Base-by-base conservation (phyloP, 768 basidiomycete species). In the Panellus pusillus region DNA sequence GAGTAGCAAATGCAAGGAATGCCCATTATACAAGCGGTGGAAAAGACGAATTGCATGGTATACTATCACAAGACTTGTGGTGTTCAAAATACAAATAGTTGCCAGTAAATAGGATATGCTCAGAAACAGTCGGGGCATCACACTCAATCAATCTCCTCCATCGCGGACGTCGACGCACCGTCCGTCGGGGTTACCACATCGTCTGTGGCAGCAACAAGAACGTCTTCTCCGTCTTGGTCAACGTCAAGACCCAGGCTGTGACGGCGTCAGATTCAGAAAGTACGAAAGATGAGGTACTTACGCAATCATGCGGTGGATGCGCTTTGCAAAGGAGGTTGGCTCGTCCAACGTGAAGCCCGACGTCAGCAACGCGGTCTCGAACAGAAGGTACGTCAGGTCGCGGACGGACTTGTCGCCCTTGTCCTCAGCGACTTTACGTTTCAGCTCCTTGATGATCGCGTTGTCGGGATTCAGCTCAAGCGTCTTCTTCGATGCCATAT, bases 401-500 rank as follows among this genome's bases (percentile, higher is more conserved):
- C 93, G 87, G 66, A 97, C 95, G 51, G 94, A 94, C 85, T 96
- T 97, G 85, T 98, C 95, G 48, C 91, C 88, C 81, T 95, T 94
- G 79, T 99, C 96, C 73, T 95, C 94, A 42, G 91, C 79, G 57
- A 98, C 92, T 79, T 97, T 96, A 65, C 83, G 83, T 81, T 87
- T 94, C 66, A 99, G 81, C 77, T 98, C 95, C 80, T 91, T 93
- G 76, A 99, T 79, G 77, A 98, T 96, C 39, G 91, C 74, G 78
- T 98, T 93, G 61, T 69, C 73, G 31, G 93, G 89, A 83, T 98
- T 97, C 61, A 98, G 83, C 77, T 98, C 96, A 57, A 98, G 83
- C 9, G 95, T 97, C 87, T 97, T 97, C 82, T 95, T 95, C 56
- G 88, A 91, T 24, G 93, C 91, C 96, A 98, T 98, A 82, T 98